Base-by-base conservation (phyloP, 202 grass and related monocot species). In the Elaeis oleifera region DNA sequence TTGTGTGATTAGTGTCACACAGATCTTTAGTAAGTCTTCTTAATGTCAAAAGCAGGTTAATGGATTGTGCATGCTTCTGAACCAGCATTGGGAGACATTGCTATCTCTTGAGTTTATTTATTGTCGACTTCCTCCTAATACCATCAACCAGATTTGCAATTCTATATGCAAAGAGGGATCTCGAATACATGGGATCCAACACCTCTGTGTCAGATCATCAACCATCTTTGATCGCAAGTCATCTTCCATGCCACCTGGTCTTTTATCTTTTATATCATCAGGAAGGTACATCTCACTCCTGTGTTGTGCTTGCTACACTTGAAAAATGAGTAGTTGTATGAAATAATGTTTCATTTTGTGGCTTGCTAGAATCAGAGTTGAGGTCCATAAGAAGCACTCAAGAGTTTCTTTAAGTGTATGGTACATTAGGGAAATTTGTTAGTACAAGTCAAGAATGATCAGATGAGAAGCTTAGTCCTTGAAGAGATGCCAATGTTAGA, bases 21-120 rank as follows among this genome's bases (percentile, higher is more conserved):
- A 13, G 13, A 44, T 44, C 2, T 44, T 44, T 44, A 13, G 36
- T 44, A 44, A 44, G 36, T 1, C 36, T 44, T 44, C 69, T 16
- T 58, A 74, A 74, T 88, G 70, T 23, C 18, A 69, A 11, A 67
- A 58, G 59, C 67, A 97, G 88, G 74, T 89, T 65, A 53, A 81
- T 75, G 81, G 84, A 59, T 74, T 76, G 56, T 84, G 84, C 68
- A 75, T 83, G 66, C 70, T 89, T 77, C 78, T 92, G 44, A 84
- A 77, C 15, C 78, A 74, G 64, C 81, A 97, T 82, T 79, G 62
- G 36, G 61, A 73, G 44, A 89, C 88, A 61, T 53, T 89, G 56
- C 18, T 65, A 1, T 90, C 77, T 74, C 81, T 97, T 68, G 84
- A 89, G 77, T 91, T 97, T 61, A 64, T 80, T 65, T 71, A 76